Evolutionary conservation across 768 basidiomycete genomes (phyloP).

Genomic region (Cystobasidium ongulense): DNA sequence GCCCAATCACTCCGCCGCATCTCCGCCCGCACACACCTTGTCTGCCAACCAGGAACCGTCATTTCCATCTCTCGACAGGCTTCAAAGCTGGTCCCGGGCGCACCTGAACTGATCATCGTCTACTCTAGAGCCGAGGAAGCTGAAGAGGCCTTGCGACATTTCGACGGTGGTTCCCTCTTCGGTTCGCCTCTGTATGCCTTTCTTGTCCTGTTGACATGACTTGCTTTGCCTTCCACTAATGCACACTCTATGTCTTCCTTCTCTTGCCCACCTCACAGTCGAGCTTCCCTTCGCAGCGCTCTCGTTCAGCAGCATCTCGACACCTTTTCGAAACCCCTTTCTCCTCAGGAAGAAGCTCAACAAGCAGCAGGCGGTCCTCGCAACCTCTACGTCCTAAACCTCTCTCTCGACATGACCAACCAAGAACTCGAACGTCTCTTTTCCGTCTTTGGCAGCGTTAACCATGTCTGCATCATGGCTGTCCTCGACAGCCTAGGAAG

Average conservation of each 20-base stretch:
- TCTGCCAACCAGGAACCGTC: conserved; percentile 10
- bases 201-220: too few relatives aligned
- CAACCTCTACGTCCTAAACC: conserved; percentile 30
- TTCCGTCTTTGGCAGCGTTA: conserved; percentile 20
- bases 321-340: conserved; percentile 16
- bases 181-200: conserved; percentile 10
- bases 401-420: conserved; percentile 31
- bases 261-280: neutral
- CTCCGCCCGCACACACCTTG: neutral
- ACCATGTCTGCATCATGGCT: conserved; percentile 31
- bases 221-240: neutral
- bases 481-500: conserved; percentile 24
- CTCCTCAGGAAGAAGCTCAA: conserved; percentile 3
- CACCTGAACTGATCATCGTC: conserved; percentile 5
- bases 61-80: conserved; percentile 18
- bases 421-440: conserved; percentile 29
- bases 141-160: conserved; percentile 27
- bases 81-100: conserved; percentile 1
- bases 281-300: neutral
- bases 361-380: conserved; percentile 27
- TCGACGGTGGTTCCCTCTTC: conserved; percentile 24
- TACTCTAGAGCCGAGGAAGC: neutral
- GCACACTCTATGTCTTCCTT: neutral
- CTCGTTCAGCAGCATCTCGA: conserved; percentile 18
- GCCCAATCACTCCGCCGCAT: neutral